Conservation (phyloP, 2,329 filamentous ascomycete genomes). For the Aspergillus sp. region DNA sequence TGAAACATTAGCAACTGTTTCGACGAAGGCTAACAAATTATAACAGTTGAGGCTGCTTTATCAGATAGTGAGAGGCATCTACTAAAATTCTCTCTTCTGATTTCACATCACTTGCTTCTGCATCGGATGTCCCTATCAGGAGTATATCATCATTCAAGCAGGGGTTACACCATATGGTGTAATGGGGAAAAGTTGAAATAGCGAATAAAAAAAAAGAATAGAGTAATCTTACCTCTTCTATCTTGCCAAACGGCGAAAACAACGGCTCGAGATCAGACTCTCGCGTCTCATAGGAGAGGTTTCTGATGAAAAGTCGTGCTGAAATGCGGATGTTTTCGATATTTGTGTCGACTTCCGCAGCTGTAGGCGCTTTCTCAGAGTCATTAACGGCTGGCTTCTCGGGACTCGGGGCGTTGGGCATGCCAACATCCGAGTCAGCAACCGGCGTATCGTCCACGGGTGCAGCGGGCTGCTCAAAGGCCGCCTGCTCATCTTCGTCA, state of each 20-base stretch:
- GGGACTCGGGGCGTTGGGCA: constrained; percentile 16
- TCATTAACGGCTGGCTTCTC: constrained; percentile 10
- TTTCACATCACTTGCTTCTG: constrained; percentile 83
- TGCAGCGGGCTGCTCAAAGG: constrained; percentile 39
- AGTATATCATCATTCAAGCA: constrained; percentile 78
- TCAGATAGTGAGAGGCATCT: constrained; percentile 96
- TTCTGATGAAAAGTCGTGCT: constrained; percentile 81
- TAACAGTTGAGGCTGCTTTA: constrained; percentile 36
- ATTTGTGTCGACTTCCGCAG: constrained; percentile 40
- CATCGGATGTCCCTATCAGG: constrained; percentile 99
- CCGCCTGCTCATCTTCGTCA: constrained; percentile 60
- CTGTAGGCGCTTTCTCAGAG: constrained; percentile 10
- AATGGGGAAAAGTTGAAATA: constrained; percentile 8
- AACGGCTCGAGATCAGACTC: constrained; percentile 73
- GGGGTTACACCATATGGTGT: constrained; percentile 14
- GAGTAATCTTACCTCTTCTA: constrained; percentile 82
- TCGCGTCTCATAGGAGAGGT: constrained; percentile 76
- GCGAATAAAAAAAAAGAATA: constrained; percentile 1
- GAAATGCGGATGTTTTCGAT: constrained; percentile 68
- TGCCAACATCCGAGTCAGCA: constrained; percentile 11
- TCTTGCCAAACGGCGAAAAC: constrained; percentile 69
- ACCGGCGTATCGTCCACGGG: constrained; percentile 18
- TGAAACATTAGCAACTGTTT: constrained; percentile 46
- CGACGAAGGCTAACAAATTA: constrained; percentile 27
- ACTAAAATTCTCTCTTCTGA: constrained; percentile 94